Evolutionary conservation across 257 asterid species (phyloP).

Genomic region (Capsicum rhomboideum): DNA sequence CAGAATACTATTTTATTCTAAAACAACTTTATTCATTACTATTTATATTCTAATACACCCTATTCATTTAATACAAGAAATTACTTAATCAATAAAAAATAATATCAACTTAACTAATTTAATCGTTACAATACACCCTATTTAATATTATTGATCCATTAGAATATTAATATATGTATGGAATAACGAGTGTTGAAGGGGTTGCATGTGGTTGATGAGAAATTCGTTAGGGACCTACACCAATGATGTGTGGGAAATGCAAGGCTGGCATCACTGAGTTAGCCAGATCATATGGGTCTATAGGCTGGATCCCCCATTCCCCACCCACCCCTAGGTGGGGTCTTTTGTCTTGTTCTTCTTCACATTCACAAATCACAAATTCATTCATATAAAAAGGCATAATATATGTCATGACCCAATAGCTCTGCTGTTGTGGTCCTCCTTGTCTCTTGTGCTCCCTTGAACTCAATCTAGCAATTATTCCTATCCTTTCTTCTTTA

Average conservation of each 20-base stretch:
- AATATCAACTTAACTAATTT: too few species aligned
- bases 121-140: too few species aligned
- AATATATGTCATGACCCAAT: background rate
- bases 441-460: conserved; percentile 35
- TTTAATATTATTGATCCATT: too few species aligned
- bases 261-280: conserved; percentile 82
- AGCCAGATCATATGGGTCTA: conserved; percentile 63
- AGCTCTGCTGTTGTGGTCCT: conserved; percentile 30
- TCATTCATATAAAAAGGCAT: background rate
- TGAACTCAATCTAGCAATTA: conserved; percentile 2
- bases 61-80: too few species aligned
- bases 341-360: background rate
- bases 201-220: conserved; percentile 55
- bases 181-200: too few species aligned
- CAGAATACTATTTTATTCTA: too few species aligned
- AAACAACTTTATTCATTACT: too few species aligned
- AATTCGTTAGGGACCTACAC: conserved; percentile 34
- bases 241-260: conserved; percentile 68
- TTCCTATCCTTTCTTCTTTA: background rate
- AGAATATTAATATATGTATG: too few species aligned
- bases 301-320: conserved; percentile 33
- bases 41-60: too few species aligned
- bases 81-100: too few species aligned
- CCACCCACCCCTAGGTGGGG: conserved; percentile 11
- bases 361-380: too few species aligned